phyloP scores from a whole-genome alignment of 208 protist species.

The Trypanosoma congolense region DNA sequence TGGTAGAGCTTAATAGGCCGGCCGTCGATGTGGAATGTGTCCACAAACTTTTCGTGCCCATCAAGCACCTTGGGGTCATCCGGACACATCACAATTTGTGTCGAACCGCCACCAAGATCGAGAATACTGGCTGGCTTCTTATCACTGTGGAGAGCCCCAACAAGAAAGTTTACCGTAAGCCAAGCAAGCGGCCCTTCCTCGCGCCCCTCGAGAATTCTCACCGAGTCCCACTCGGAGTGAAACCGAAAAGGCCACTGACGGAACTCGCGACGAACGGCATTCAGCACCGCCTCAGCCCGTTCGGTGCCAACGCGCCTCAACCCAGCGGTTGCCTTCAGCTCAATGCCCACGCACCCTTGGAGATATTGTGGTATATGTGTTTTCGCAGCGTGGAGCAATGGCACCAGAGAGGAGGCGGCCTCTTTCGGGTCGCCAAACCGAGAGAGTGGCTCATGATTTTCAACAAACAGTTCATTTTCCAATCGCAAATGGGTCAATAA shows the following conservation, averaged over 20 bases:
- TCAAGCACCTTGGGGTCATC: conserved; percentile 8
- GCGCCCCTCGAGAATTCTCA: conserved; percentile 69
- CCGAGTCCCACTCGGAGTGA: conserved; percentile 29
- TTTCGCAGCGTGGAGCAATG: conserved; percentile 33
- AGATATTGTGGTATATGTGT: conserved; percentile 29
- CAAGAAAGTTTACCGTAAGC: conserved; percentile 81
- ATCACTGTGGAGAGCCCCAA: conserved; percentile 17
- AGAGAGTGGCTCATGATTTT: conserved; percentile 43
- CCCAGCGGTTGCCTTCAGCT: conserved; percentile 71
- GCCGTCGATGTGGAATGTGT: conserved; percentile 26
- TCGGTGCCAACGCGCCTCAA: conserved; percentile 47
- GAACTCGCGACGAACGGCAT: conserved; percentile 26
- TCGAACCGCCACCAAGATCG: conserved; percentile 79
- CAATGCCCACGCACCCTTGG: conserved; percentile 47
- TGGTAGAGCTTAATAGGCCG: conserved; percentile 51
- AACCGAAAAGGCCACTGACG: conserved; percentile 33
- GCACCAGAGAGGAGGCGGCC: conserved; percentile 26
- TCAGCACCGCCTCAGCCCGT: conserved; percentile 30
- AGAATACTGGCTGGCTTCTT: conserved; percentile 40
- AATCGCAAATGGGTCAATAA: conserved; percentile 24
- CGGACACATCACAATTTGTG: conserved; percentile 74
- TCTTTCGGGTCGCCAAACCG: conserved; percentile 22
- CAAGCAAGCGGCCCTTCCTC: conserved; percentile 82
- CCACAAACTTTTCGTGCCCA: conserved; percentile 8
- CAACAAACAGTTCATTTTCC: conserved; percentile 44